Base-by-base conservation (phyloP, 192 early-diverging fungal genomes). In the Helicostylum pulchrum region DNA sequence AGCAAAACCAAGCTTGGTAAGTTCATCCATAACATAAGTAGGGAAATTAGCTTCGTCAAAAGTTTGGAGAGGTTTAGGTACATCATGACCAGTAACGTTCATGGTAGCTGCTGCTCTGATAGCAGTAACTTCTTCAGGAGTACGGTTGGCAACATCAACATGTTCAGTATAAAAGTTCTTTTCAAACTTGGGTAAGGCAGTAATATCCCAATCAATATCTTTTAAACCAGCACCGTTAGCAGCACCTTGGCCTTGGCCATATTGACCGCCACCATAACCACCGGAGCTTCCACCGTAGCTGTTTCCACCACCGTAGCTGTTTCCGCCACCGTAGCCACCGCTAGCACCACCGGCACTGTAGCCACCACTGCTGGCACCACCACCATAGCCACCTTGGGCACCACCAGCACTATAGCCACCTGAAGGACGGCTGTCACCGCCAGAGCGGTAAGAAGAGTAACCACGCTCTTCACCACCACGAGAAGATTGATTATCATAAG, bases 151-250 rank as follows among this genome's bases (percentile, higher is more conserved):
- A 5, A 99, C 94, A 43, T 75, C 60, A 7, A 84, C 71, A 68
- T 92, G 75, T 76, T 99, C 97, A n/a, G 73, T 72, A 79, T 99
- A 99, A 71, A 99, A 99, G 80, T 98, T 96, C 81, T 96, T 97
- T 75, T 96, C 94, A 68, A 97, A 97, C 53, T 78, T 85, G 6
- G 83, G 87, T 20, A 98, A 75, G 54, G 81, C 70, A 12, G 64
- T 55, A 2, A 77, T 42, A 65, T 90, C 88, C 91, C 92, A 97
- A 67, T 91, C 78, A 15, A 79, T 80, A 23, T 67, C 77, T 23
- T 71, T 65, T 36, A 92, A 77, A 48, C 47, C 47, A 17, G n/a
- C 47, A 17, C 47, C 47, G 19, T 15, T n/a, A 17, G 47, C n/a
- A 23, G 55, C 21, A n/a, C 30, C 48, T 31, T 31, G 45, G 17